Evolutionary conservation across 352 stramenopile species (phyloP).

Genomic region (Phytophthora sansomeana): DNA sequence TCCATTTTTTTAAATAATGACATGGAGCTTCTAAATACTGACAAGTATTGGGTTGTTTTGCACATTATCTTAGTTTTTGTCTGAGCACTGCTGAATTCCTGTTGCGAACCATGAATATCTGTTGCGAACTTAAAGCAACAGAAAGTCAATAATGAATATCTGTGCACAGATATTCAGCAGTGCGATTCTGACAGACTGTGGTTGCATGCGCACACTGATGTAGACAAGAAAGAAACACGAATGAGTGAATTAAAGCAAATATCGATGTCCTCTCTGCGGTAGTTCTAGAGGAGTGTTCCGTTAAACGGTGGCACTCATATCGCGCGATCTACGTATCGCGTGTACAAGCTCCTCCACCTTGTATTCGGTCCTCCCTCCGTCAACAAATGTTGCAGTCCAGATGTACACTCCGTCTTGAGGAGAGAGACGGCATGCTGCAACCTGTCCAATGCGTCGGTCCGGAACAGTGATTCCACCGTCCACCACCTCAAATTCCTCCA

Average conservation of each 20-base stretch:
- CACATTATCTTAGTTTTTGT: too few relatives aligned
- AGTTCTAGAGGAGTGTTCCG: too few relatives aligned
- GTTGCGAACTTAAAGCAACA: conserved; percentile 13
- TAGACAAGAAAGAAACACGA: too few relatives aligned
- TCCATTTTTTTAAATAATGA: too few relatives aligned
- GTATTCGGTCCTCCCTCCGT: conserved; percentile 1
- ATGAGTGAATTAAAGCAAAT: too few relatives aligned
- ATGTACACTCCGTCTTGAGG: conserved; percentile 4
- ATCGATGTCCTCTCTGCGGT: too few relatives aligned
- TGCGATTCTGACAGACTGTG: too few relatives aligned
- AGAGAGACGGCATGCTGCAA: conserved; percentile 11
- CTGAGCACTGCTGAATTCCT: conserved; percentile 5
- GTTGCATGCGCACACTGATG: too few relatives aligned
- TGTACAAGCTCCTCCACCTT: conserved; percentile 9
- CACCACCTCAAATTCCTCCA: conserved; percentile 4
- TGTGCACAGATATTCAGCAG: neutral
- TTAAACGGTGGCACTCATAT: neutral
- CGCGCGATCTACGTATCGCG: conserved; percentile 2
- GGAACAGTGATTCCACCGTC: neutral
- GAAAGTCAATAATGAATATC: conserved; percentile 11
- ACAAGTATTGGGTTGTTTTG: too few relatives aligned
- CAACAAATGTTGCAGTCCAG: neutral
- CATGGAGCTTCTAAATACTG: too few relatives aligned
- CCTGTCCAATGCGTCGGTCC: conserved; percentile 7
- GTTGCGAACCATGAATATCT: conserved; percentile 13